Percentiles rank a stretch among this genome's conserved stretches.
Evolutionary conservation across 768 basidiomycete genomes (phyloP).

Genomic region (Suillus americanus): DNA sequence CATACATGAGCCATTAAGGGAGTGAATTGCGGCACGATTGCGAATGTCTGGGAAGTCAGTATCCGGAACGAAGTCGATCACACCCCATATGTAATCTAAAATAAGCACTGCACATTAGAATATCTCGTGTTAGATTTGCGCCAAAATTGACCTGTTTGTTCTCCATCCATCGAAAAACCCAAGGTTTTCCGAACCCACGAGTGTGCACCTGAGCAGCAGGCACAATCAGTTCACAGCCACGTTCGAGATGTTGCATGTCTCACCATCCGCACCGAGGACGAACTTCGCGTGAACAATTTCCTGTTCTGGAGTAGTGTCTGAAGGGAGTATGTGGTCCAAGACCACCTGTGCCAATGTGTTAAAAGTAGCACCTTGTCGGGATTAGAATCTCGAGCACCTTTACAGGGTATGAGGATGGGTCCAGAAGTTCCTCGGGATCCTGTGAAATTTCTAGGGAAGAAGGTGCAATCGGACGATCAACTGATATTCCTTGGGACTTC

Average conservation of each 20-base stretch:
- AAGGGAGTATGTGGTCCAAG: neutral
- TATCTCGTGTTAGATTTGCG: neutral
- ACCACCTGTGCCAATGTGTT: constrained; percentile 4
- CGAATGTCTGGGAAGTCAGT: constrained; percentile 81
- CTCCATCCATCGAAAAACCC: constrained; percentile 47
- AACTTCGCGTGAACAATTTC: constrained; percentile 35
- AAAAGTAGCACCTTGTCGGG: neutral
- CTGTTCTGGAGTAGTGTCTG: constrained; percentile 29
- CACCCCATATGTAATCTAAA: constrained; percentile 80
- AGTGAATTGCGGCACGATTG: constrained; percentile 64
- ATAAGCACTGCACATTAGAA: neutral
- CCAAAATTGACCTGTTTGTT: constrained; percentile 38
- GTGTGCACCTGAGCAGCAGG: constrained; percentile 36
- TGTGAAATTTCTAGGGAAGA: constrained; percentile 31
- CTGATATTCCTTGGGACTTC: constrained; percentile 25
- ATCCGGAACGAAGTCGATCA: constrained; percentile 68
- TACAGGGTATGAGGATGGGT: constrained; percentile 29
- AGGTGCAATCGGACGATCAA: constrained; percentile 38
- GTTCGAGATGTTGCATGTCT: constrained; percentile 4
- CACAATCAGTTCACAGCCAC: neutral
- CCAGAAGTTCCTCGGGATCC: constrained; percentile 38
- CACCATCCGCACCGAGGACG: constrained; percentile 37
- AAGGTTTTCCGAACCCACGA: constrained; percentile 48
- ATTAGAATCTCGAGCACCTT: constrained; percentile 20
- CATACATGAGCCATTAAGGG: constrained; percentile 67